Conservation (phyloP, 2,329 filamentous ascomycete genomes). For the Fusarium falciforme region DNA sequence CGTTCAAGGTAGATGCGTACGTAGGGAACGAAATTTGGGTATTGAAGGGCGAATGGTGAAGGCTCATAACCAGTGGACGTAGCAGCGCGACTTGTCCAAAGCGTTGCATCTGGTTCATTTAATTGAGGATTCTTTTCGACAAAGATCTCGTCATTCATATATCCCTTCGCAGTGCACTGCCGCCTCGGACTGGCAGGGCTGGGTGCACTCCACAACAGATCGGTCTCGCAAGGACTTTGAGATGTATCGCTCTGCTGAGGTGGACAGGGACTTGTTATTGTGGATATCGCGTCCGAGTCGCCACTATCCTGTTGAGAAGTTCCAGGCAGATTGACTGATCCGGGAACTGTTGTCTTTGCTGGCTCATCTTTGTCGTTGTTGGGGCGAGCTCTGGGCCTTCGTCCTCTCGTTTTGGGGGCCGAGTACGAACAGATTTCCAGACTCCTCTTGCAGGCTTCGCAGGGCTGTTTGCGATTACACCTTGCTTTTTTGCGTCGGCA, state of each 20-base stretch:
- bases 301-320: not conserved
- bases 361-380: not conserved
- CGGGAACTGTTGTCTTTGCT: not conserved
- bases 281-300: not conserved
- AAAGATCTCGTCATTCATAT: not conserved
- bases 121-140: not conserved
- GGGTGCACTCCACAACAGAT: not conserved
- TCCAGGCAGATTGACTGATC: not conserved
- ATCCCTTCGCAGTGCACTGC: not conserved
- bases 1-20: conserved; percentile 32
- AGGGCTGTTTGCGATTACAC: conserved; percentile 15
- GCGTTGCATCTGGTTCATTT: not conserved
- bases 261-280: not conserved
- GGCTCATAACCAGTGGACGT: not conserved
- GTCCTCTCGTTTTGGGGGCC: not conserved
- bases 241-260: not conserved
- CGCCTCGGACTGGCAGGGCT: not conserved
- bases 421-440: conserved; percentile 6
- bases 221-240: not conserved
- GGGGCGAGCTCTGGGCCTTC: not conserved
- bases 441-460: not conserved
- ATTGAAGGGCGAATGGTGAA: not conserved
- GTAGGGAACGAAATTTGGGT: conserved; percentile 19
- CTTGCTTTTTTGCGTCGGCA: conserved; percentile 18
- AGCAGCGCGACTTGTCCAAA: not conserved